Evolutionary conservation across 2,329 filamentous ascomycete species (phyloP), one percentile per base, ranked within the genome.

Genomic region (Reticulascus tulasneorum): DNA sequence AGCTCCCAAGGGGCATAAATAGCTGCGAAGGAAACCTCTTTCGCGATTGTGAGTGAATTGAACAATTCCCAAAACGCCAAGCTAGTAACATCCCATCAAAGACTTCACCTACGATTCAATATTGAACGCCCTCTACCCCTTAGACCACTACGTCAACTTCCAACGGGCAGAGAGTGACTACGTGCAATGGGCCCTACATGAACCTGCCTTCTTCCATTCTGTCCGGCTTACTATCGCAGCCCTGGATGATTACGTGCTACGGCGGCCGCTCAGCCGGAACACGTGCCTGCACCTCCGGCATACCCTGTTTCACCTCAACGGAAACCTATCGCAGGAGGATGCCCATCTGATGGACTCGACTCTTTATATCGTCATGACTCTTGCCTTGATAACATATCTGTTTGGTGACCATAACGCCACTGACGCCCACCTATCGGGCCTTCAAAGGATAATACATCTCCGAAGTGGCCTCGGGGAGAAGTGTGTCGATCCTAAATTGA

Each of bases 111-210:
- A n/a, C n/a, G n/a, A n/a, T n/a, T n/a, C n/a, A n/a, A n/a, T n/a
- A n/a, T n/a, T n/a, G n/a, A n/a, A 23, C 10, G 26, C 34, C 17
- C 25, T 32, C 22, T 37, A 32, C 27, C 28, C 28, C 6, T 24
- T 37, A 13, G 34, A 37, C 13, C 27, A 37, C 11, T 16, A 18
- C 10, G 28, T 37, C 28, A 23, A 37, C 22, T 21, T 37, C 12
- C 34, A 27, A 12, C 34, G 34, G 22, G 22, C 15, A 18, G n/a
- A 27, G 9, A 37, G n/a, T n/a, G n/a, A n/a, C n/a, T n/a, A n/a
- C n/a, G n/a, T n/a, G n/a, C n/a, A n/a, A n/a, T 32, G 34, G 34
- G 26, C 32, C 13, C 21, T 25, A 16, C 34, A 37, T 17, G 28
- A 37, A 18, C 20, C 30, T n/a, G 26, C 21, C 20, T 37, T 32